These are phyloP conservation scores for Sphagnum tenellum DNA, from an alignment of 225 moss, liverwort and hornwort species.

Conservation along the genomic window DNA sequence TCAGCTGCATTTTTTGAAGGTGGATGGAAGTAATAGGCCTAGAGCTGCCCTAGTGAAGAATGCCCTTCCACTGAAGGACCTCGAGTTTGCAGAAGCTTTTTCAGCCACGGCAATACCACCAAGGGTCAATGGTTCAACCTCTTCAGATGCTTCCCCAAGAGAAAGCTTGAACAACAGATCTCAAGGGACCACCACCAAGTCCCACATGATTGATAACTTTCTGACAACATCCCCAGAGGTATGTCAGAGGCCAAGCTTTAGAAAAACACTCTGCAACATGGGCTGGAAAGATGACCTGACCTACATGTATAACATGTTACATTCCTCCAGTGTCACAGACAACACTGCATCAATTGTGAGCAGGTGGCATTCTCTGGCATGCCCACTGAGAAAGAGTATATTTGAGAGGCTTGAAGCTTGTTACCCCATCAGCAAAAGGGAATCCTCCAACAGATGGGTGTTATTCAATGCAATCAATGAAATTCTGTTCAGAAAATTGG, in stretches of 20 bases:
- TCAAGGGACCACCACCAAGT: slow-evolving; percentile 3
- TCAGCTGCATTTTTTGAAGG: slow-evolving; percentile 32
- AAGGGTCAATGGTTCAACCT: slow-evolving; percentile 16
- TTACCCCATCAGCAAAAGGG: slow-evolving; percentile 11
- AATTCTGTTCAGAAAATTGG: slow-evolving; percentile 35
- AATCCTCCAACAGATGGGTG: slow-evolving; percentile 29
- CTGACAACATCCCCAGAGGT: slow-evolving; percentile 3
- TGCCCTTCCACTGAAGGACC: slow-evolving; percentile 12
- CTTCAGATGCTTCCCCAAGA: not conserved
- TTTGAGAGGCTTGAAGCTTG: slow-evolving; percentile 35
- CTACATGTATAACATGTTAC: slow-evolving; percentile 59
- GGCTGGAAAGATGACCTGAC: slow-evolving; percentile 39
- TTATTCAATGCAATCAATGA: slow-evolving; percentile 78
- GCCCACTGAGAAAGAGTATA: slow-evolving; percentile 39
- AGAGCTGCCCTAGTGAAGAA: slow-evolving; percentile 25
- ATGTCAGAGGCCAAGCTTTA: slow-evolving; percentile 10
- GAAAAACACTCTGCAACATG: slow-evolving; percentile 14
- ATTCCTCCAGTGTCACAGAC: slow-evolving; percentile 53
- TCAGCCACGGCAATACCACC: slow-evolving; percentile 1
- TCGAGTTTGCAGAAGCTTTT: slow-evolving; percentile 8
- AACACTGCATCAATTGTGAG: slow-evolving; percentile 33
- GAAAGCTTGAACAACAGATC: slow-evolving; percentile 8
- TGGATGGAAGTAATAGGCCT: slow-evolving; percentile 38
- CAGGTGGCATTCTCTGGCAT: slow-evolving; percentile 62
- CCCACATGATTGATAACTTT: not conserved